Percentiles rank a stretch among this genome's conserved stretches.
These are phyloP conservation scores for Piper betle DNA, from an alignment of 164 flowering plant species.

Conservation along the genomic window DNA sequence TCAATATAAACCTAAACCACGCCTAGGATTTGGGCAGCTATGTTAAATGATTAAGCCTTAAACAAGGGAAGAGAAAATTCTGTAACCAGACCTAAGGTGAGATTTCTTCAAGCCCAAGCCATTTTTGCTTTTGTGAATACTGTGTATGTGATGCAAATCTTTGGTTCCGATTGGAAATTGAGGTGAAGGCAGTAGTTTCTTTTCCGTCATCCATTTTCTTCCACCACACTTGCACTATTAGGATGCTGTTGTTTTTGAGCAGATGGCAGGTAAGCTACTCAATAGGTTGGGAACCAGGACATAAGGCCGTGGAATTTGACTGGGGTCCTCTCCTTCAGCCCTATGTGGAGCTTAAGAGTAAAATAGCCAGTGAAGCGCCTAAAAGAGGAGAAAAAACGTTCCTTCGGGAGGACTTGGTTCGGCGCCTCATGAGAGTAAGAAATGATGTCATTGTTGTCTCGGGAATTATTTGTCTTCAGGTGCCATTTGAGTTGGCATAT, in stretches of 20 bases:
- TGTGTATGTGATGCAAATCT: neutral
- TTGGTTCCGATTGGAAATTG: neutral
- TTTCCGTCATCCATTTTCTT: neutral
- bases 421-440: slow-evolving; percentile 61
- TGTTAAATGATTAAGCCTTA: too few species aligned
- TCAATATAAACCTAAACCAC: too few species aligned
- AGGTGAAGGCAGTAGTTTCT: neutral
- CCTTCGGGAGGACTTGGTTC: slow-evolving; percentile 81
- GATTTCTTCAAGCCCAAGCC: too few species aligned
- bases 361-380: slow-evolving; percentile 24
- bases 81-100: too few species aligned
- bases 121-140: neutral
- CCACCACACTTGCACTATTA: neutral
- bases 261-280: slow-evolving; percentile 64
- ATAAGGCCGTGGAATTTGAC: slow-evolving; percentile 27
- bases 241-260: neutral
- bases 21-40: too few species aligned
- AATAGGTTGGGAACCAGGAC: slow-evolving; percentile 27
- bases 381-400: slow-evolving; percentile 38
- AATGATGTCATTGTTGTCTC: slow-evolving; percentile 68
- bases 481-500: slow-evolving; percentile 93
- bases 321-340: slow-evolving; percentile 23
- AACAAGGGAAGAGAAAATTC: too few species aligned
- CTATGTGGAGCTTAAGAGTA: slow-evolving; percentile 31
- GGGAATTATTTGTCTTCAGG: slow-evolving; percentile 83